Base-by-base conservation (phyloP, 768 basidiomycete species). In the Psilocybe azurescens region DNA sequence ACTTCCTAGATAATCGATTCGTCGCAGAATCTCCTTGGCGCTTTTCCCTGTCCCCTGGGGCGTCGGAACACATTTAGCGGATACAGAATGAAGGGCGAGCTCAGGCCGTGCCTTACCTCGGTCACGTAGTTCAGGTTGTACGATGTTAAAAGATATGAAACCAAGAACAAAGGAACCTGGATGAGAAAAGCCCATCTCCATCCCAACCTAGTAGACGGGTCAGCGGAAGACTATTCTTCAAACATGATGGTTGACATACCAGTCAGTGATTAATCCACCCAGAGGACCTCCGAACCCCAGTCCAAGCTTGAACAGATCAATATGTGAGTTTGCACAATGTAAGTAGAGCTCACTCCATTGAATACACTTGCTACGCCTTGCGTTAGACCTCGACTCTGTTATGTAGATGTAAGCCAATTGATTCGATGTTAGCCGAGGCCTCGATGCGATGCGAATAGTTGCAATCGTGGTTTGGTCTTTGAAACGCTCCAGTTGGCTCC, bases 161-260 rank as follows among this genome's bases (percentile, higher is more conserved):
- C 16, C 5, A 81, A 63, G 69, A 89, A 92, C 39, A 92, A 62
- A 24, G 91, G 90, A 14, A 89, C 70, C 68, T 93, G 91, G 33
- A 90, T 74, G 3, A 93, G 78, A 74, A 93, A 93, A 3, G 91
- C 91, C 84, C 86, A 89, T 68, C 91, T 78, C 92, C 91, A 93
- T 20, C 91, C 92, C 38, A 91, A 73, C 74, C 91, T 91, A 59
- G 24, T 30, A 50, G 29, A 62, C 29, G 49, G 49, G 16, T 49
- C 18, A 53, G 36, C n/a, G 60, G 6, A n/a, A n/a, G n/a, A n/a
- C n/a, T n/a, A n/a, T n/a, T n/a, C n/a, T n/a, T n/a, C 28, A 36
- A 6, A 48, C 55, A 36, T 52, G 29, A 55, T 53, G 46, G 36
- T 44, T 24, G 16, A 61, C 76, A 57, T 67, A 90, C 89, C 84